phyloP scores from a whole-genome alignment of 192 early-diverging fungal genomes.

The Mortierella antarctica region DNA sequence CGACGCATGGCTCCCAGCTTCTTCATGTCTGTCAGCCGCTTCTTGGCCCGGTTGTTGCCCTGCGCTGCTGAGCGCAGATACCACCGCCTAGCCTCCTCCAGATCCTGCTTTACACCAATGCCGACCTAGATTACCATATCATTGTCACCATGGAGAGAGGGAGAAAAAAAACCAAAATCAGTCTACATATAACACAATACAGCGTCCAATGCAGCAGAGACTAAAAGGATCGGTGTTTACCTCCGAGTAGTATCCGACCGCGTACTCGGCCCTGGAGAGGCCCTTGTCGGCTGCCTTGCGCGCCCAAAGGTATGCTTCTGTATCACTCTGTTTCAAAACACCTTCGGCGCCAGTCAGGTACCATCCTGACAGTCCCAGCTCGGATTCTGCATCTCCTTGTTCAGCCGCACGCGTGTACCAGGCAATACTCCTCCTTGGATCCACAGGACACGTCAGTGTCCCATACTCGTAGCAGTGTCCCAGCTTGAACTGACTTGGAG shows the following conservation, averaged over 20 bases:
- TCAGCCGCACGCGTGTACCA: slow-evolving; percentile 97
- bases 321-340: slow-evolving; percentile 88
- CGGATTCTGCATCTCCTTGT: slow-evolving; percentile 89
- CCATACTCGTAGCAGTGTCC: slow-evolving; percentile 97
- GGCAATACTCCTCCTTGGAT: slow-evolving; percentile 90
- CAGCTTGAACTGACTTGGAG: slow-evolving; percentile 91
- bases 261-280: slow-evolving; percentile 94
- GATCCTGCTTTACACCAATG: slow-evolving; percentile 80
- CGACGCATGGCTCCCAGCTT: slow-evolving; percentile 60
- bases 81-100: slow-evolving; percentile 91
- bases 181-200: neutral
- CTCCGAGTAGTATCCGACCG: slow-evolving; percentile 96
- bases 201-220: neutral
- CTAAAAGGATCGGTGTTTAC: slow-evolving; percentile 10
- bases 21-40: slow-evolving; percentile 87
- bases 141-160: neutral
- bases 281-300: slow-evolving; percentile 95
- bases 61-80: slow-evolving; percentile 79
- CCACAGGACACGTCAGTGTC: slow-evolving; percentile 84
- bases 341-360: slow-evolving; percentile 95
- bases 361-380: slow-evolving; percentile 97
- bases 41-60: slow-evolving; percentile 85
- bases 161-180: slow-evolving; percentile 7
- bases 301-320: slow-evolving; percentile 97
- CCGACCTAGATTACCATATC: slow-evolving; percentile 58